Base-by-base conservation (phyloP, 495 filamentous ascomycete species). In the Neurospora sp. region DNA sequence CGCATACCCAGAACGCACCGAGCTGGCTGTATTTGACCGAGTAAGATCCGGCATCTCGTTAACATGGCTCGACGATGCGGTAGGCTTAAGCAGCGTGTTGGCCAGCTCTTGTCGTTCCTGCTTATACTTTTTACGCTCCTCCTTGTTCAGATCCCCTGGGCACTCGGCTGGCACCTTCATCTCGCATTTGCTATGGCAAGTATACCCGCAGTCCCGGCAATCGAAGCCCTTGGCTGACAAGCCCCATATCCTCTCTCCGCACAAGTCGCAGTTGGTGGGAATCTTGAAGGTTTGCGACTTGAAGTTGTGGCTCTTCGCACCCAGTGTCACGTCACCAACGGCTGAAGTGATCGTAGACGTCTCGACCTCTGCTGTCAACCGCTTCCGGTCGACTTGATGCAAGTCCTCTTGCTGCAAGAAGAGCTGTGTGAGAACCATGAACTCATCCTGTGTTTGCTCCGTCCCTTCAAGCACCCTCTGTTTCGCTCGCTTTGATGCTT, bases 221-320 rank as follows among this genome's bases (percentile, higher is more conserved):
- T 94, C 93, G 73, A 96, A 97, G 2, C 96, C 96, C 82, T 98
- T 98, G 35, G 96, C 96, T 3, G 92, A 94, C 16, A 99, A 79
- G 4, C 96, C 96, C 96, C 96, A 98, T 78, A 98, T 97, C 11
- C 95, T 88, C 75, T 99, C 96, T 5, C 94, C 93, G 75, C 96
- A 99, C 5, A 97, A 86, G 78, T 99, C 95, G 81, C 96, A 99
- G 79, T 98, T 98, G 5, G 96, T 99, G 0, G 96, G 96, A 71
- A 99, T 97, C 78, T 97, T 98, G 87, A 98, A 98, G 0, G 94
- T 98, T 76, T 97, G 92, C 41, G 93, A 91, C 80, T 95, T 96
- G 88, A 99, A 98, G 76, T 95, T 94, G 81, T 99, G 96, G 75
- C 92, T 96, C 78, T 92, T 92, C 8, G 94, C 93, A 11, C 96